Evolutionary conservation across 345 rosid species (phyloP).

Genomic region (Salix suchowensis): DNA sequence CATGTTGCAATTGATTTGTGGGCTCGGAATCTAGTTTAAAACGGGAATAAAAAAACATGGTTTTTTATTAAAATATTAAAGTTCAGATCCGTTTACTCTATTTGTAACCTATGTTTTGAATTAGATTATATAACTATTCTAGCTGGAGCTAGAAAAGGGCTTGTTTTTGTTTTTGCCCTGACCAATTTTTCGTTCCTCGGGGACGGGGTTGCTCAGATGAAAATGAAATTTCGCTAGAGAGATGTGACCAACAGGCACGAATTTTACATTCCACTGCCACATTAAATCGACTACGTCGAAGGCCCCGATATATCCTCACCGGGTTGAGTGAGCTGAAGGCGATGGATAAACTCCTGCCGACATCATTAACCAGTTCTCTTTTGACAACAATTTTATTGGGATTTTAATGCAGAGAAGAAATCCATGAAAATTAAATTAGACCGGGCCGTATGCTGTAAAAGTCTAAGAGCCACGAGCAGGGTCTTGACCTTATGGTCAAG

Average conservation of each 20-base stretch:
- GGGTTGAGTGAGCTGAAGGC: constrained; percentile 24
- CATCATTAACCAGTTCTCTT: constrained; percentile 1
- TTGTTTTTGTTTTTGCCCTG: too few species aligned
- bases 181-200: background rate
- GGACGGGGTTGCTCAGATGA: background rate
- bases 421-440: constrained; percentile 8
- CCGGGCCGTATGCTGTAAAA: background rate
- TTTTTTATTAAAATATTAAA: too few species aligned
- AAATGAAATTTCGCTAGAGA: constrained; percentile 19
- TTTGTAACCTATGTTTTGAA: too few species aligned
- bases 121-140: too few species aligned
- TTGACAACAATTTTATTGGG: background rate
- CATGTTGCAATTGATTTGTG: too few species aligned
- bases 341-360: constrained; percentile 14
- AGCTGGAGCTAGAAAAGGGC: too few species aligned
- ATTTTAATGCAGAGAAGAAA: background rate
- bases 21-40: too few species aligned
- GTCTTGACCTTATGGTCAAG: too few species aligned
- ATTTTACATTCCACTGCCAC: constrained; percentile 4
- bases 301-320: constrained; percentile 11
- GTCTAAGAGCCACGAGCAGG: background rate
- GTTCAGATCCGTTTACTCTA: too few species aligned
- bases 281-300: constrained; percentile 3
- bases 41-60: too few species aligned
- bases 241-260: constrained; percentile 17